Percentiles rank a stretch among this genome's conserved stretches.
Conservation (phyloP, 805 yeast species). For the Vanderwaltozyma verrucispora region DNA sequence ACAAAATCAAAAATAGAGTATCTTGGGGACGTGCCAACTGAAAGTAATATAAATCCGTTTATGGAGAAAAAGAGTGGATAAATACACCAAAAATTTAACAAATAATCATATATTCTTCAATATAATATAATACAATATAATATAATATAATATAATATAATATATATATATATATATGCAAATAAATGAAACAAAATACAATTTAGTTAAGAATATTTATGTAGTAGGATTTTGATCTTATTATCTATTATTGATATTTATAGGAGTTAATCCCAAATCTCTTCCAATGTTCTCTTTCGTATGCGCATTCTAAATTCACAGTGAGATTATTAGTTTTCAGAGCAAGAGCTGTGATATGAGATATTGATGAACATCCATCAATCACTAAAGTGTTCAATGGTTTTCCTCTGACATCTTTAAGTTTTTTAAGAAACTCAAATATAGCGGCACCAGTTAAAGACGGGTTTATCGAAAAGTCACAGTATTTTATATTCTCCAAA, state of each 20-base stretch:
- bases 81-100: too few relatives aligned
- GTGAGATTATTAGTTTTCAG: slow-evolving; percentile 16
- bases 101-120: not conserved
- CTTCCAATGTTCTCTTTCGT: slow-evolving; percentile 24
- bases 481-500: slow-evolving; percentile 9
- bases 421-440: slow-evolving; percentile 17
- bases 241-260: slow-evolving; percentile 6
- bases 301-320: slow-evolving; percentile 17
- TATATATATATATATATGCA: too few relatives aligned
- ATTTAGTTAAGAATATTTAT: too few relatives aligned
- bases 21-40: not conserved
- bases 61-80: too few relatives aligned
- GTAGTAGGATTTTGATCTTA: too few relatives aligned
- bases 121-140: not conserved
- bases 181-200: too few relatives aligned
- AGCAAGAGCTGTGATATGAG: slow-evolving; percentile 20
- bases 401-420: slow-evolving; percentile 7
- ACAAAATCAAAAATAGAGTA: not conserved
- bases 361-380: slow-evolving; percentile 22
- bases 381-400: slow-evolving; percentile 16
- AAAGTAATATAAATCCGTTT: not conserved
- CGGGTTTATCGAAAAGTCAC: slow-evolving; percentile 26
- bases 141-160: not conserved
- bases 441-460: slow-evolving; percentile 24
- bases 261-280: slow-evolving; percentile 23